These are phyloP conservation scores for Rhodotorula sp. DNA, from an alignment of 1,284 basidiomycete species.

Conservation along the genomic window DNA sequence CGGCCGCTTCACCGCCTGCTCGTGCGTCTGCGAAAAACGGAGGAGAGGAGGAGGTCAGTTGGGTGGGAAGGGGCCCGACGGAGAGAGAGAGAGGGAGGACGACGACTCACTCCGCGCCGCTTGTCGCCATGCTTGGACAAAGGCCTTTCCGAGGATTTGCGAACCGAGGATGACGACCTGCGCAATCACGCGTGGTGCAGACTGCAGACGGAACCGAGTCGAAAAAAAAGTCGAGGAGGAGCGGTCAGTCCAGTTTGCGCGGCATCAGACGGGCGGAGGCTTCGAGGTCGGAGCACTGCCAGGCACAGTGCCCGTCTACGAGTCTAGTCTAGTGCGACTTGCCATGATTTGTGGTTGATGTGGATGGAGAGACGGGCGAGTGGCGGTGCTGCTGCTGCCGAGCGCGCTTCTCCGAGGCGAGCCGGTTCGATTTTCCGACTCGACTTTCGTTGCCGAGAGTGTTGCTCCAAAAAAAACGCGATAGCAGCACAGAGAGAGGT, in stretches of 20 bases:
- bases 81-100: background rate
- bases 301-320: too few relatives aligned
- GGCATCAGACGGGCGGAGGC: background rate
- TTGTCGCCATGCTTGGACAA: conserved; percentile 85
- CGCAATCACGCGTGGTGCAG: conserved; percentile 61
- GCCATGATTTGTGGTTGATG: too few relatives aligned
- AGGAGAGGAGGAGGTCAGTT: background rate
- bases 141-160: conserved; percentile 86
- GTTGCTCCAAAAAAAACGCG: too few relatives aligned
- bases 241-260: background rate
- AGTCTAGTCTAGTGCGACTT: background rate
- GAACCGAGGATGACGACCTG: conserved; percentile 79
- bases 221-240: too few relatives aligned
- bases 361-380: too few relatives aligned
- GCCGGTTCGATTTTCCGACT: too few relatives aligned
- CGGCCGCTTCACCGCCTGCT: conserved; percentile 55
- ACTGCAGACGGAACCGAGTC: conserved; percentile 18
- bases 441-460: too few relatives aligned
- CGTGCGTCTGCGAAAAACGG: conserved; percentile 18
- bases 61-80: background rate
- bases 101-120: conserved; percentile 79
- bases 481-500: too few relatives aligned
- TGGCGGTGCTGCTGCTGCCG: background rate
- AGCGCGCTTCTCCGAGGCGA: too few relatives aligned
- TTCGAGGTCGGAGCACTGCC: too few relatives aligned